These are phyloP conservation scores for Piedraia hortae DNA, from an alignment of 2,329 filamentous ascomycete genomes.

Conservation along the genomic window DNA sequence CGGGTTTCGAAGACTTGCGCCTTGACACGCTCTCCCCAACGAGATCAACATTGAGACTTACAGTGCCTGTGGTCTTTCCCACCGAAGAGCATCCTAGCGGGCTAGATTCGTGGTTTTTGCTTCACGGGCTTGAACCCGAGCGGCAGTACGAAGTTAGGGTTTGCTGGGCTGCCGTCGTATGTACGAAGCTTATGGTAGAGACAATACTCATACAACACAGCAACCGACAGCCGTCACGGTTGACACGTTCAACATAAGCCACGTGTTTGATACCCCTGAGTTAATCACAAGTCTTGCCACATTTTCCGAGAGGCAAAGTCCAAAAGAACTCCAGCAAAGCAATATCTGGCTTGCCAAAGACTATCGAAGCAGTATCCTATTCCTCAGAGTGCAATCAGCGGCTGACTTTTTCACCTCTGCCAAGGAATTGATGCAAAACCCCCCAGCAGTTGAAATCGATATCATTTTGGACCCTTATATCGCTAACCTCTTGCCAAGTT, in stretches of 20 bases:
- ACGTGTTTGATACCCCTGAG: conserved; percentile 23
- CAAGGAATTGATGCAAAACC: conserved; percentile 41
- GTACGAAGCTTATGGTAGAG: conserved; percentile 12
- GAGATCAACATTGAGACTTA: conserved; percentile 29
- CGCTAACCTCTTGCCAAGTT: conserved; percentile 50
- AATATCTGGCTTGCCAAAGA: background rate
- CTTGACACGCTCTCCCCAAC: conserved; percentile 24
- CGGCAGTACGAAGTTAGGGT: conserved; percentile 74
- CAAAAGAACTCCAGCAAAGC: conserved; percentile 1
- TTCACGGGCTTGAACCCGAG: conserved; percentile 39
- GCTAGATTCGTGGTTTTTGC: conserved; percentile 47
- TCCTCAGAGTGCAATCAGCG: conserved; percentile 46
- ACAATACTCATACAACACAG: conserved; percentile 19
- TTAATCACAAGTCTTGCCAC: conserved; percentile 9
- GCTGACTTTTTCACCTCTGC: conserved; percentile 70
- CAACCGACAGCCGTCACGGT: conserved; percentile 65
- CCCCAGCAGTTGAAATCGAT: conserved; percentile 51
- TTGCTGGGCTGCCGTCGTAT: conserved; percentile 79
- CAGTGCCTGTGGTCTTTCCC: conserved; percentile 42
- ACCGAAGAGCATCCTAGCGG: conserved; percentile 25
- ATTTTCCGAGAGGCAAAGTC: conserved; percentile 6
- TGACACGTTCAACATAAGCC: conserved; percentile 31
- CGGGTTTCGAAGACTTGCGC: conserved; percentile 1
- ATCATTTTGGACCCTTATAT: conserved; percentile 66
- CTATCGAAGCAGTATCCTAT: conserved; percentile 16